These are phyloP conservation scores for Petunia axillaris DNA, from an alignment of 257 asterid species.

Conservation along the genomic window DNA sequence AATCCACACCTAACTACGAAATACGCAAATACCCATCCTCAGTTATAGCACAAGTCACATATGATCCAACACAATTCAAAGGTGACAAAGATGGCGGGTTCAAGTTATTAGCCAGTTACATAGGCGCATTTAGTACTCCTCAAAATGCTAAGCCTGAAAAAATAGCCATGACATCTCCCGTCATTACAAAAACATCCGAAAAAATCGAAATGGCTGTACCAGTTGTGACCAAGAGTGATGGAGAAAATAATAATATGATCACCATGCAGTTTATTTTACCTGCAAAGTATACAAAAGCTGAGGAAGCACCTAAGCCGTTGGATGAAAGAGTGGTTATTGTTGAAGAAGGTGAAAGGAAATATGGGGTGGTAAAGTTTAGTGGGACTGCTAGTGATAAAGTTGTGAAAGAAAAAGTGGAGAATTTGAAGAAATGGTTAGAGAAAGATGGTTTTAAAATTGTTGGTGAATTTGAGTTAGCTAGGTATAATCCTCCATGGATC, in stretches of 20 bases:
- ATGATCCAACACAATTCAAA: slow-evolving; percentile 63
- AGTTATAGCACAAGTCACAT: slow-evolving; percentile 79
- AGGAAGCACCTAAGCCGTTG: slow-evolving; percentile 85
- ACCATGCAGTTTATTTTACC: slow-evolving; percentile 89
- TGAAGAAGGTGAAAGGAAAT: slow-evolving; percentile 85
- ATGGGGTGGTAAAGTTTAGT: slow-evolving; percentile 76
- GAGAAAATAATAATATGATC: slow-evolving; percentile 41
- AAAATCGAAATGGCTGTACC: slow-evolving; percentile 83
- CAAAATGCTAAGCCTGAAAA: slow-evolving; percentile 69
- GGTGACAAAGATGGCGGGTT: slow-evolving; percentile 87
- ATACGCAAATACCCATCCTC: slow-evolving; percentile 68
- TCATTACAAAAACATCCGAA: slow-evolving; percentile 66
- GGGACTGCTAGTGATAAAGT: slow-evolving; percentile 66
- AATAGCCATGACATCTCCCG: slow-evolving; percentile 85
- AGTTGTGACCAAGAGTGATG: slow-evolving; percentile 59
- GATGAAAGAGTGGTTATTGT: slow-evolving; percentile 74
- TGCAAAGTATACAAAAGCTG: slow-evolving; percentile 59
- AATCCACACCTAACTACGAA: slow-evolving; percentile 67
- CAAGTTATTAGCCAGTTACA: slow-evolving; percentile 65
- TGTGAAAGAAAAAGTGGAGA: slow-evolving; percentile 71
- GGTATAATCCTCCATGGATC: slow-evolving; percentile 94
- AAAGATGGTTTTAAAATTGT: slow-evolving; percentile 67
- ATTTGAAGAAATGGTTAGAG: slow-evolving; percentile 59
- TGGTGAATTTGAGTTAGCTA: slow-evolving; percentile 78
- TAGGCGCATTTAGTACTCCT: slow-evolving; percentile 80